phyloP scores from a whole-genome alignment of 2,329 filamentous ascomycete genomes.

The Albophoma yamanashiensis region DNA sequence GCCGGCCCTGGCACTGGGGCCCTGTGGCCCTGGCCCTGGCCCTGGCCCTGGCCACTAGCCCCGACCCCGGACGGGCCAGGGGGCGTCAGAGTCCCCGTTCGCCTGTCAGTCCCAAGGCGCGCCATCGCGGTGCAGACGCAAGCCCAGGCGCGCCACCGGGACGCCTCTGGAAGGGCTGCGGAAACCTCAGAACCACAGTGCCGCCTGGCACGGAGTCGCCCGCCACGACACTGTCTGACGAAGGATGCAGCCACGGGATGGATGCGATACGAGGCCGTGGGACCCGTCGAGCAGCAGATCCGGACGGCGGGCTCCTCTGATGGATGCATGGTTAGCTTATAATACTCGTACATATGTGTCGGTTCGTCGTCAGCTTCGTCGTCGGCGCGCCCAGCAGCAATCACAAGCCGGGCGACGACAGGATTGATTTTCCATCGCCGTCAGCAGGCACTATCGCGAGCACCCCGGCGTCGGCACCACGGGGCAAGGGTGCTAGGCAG shows the following conservation, averaged over 20 bases:
- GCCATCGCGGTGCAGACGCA: background rate
- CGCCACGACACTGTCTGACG: background rate
- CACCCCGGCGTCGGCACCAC: background rate
- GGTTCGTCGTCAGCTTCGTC: too few relatives aligned
- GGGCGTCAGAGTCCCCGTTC: background rate
- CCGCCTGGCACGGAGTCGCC: background rate
- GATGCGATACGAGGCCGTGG: background rate
- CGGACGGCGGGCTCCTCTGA: too few relatives aligned
- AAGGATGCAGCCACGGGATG: too few relatives aligned
- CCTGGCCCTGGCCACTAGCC: background rate
- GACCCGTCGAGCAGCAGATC: background rate
- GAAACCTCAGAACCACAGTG: background rate
- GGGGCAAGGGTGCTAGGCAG: too few relatives aligned
- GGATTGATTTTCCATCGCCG: too few relatives aligned
- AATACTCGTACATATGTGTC: background rate
- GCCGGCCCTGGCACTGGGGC: background rate
- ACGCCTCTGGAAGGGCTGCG: background rate
- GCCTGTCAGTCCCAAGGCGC: background rate
- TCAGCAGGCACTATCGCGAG: background rate
- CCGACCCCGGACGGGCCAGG: background rate
- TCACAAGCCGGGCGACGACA: background rate
- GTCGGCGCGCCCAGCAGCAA: background rate
- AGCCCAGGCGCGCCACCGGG: too few relatives aligned
- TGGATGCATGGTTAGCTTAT: too few relatives aligned
- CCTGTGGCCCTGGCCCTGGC: background rate